Conservation (phyloP, 495 filamentous ascomycete genomes). For the Penicillium daleae region DNA sequence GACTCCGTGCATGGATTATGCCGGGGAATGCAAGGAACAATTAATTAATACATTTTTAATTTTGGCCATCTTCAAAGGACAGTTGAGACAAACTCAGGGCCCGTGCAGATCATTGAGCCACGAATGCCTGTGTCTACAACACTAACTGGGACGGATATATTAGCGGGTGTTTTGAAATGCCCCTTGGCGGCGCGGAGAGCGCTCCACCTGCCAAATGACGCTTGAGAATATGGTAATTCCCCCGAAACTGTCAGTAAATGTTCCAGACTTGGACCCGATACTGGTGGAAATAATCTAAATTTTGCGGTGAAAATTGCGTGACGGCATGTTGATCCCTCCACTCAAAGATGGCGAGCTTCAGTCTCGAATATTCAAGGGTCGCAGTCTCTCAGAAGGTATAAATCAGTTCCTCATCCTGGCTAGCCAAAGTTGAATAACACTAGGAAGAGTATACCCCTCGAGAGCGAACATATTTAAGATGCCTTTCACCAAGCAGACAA, state of each 20-base stretch:
- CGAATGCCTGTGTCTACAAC: not conserved
- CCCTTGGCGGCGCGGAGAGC: not conserved
- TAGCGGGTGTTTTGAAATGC: constrained; percentile 3
- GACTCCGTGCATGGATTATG: too few relatives aligned
- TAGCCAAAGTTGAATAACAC: not conserved
- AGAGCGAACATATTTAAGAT: too few relatives aligned
- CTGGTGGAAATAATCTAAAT: not conserved
- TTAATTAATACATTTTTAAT: too few relatives aligned
- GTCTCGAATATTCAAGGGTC: too few relatives aligned
- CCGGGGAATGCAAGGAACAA: too few relatives aligned
- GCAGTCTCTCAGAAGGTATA: not conserved
- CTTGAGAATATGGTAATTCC: not conserved
- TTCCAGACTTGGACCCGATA: not conserved
- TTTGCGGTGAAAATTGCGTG: not conserved
- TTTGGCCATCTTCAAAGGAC: too few relatives aligned
- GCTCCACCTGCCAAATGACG: not conserved
- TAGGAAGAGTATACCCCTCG: too few relatives aligned
- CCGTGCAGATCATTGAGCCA: not conserved
- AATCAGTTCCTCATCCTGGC: not conserved
- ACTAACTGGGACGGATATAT: not conserved
- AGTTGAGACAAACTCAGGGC: too few relatives aligned
- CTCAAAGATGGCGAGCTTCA: not conserved
- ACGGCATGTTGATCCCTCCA: not conserved
- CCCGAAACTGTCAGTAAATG: not conserved
- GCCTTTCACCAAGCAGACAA: constrained; percentile 20